These are phyloP conservation scores for Xylariaceae sp. DNA, from an alignment of 2,329 filamentous ascomycete species.

Conservation along the genomic window DNA sequence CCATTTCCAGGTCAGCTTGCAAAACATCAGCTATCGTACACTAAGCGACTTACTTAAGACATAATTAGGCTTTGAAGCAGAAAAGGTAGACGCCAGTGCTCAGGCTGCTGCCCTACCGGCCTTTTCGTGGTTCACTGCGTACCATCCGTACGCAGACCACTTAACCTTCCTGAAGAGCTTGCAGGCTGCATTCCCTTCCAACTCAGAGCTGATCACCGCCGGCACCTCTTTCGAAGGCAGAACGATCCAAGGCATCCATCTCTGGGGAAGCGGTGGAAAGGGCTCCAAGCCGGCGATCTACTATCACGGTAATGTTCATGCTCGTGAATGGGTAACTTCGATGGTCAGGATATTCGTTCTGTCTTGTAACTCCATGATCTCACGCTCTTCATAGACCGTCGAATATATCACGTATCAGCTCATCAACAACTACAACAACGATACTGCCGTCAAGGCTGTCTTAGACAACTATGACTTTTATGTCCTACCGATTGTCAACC, in stretches of 20 bases:
- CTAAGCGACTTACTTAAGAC: conserved; percentile 2
- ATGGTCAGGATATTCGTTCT: conserved; percentile 29
- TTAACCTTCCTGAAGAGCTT: conserved; percentile 56
- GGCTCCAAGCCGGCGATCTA: conserved; percentile 57
- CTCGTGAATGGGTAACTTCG: conserved; percentile 42
- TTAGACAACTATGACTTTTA: conserved; percentile 66
- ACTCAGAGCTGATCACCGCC: conserved; percentile 56
- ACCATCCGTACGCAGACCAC: conserved; percentile 62
- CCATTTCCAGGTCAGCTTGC: conserved; percentile 37
- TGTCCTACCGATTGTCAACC: conserved; percentile 62
- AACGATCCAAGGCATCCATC: conserved; percentile 66
- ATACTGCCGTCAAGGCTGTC: conserved; percentile 50
- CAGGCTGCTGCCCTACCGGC: conserved; percentile 43
- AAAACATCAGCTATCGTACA: neutral
- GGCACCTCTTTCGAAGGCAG: conserved; percentile 55
- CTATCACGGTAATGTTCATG: conserved; percentile 54
- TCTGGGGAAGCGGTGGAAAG: conserved; percentile 56
- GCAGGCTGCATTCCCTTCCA: conserved; percentile 51
- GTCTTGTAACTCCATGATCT: neutral
- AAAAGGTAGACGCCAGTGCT: conserved; percentile 6
- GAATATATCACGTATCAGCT: conserved; percentile 59
- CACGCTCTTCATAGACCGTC: conserved; percentile 38
- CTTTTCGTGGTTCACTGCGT: conserved; percentile 59
- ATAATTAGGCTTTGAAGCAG: conserved; percentile 29
- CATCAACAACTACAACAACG: conserved; percentile 52